phyloP scores from a whole-genome alignment of 2,329 filamentous ascomycete genomes.

The Cadophora sp. region DNA sequence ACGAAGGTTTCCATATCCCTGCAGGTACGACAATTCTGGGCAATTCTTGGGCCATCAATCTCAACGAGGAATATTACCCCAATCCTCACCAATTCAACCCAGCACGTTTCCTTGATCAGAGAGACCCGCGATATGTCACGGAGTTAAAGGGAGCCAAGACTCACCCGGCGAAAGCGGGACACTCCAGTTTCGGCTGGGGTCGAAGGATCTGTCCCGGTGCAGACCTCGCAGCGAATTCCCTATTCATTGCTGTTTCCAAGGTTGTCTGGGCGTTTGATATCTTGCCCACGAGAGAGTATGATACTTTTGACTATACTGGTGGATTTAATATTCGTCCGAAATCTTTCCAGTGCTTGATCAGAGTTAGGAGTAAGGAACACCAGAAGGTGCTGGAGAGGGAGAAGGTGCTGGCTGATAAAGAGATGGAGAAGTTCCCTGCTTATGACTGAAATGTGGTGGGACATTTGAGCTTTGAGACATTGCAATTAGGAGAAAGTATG shows the following conservation, averaged over 20 bases:
- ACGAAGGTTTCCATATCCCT: conserved; percentile 50
- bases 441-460: conserved; percentile 26
- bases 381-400: conserved; percentile 45
- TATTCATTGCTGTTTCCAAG: conserved; percentile 56
- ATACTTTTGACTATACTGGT: conserved; percentile 42
- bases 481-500: no score
- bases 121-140: conserved; percentile 40
- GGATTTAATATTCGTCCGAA: conserved; percentile 47
- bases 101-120: conserved; percentile 45
- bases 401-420: conserved; percentile 40
- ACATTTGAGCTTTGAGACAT: background rate
- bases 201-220: conserved; percentile 63
- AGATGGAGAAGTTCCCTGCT: conserved; percentile 38
- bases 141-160: conserved; percentile 32
- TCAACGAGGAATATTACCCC: conserved; percentile 49
- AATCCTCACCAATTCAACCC: conserved; percentile 55
- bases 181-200: conserved; percentile 48
- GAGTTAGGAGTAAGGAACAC: conserved; percentile 44
- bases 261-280: conserved; percentile 61
- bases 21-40: conserved; percentile 48
- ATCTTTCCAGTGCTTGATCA: conserved; percentile 45
- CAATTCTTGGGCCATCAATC: conserved; percentile 50
- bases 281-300: conserved; percentile 33
- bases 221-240: conserved; percentile 57
- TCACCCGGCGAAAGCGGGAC: conserved; percentile 40